A percentile compares a stretch with the other conserved stretches of the same genome.
phyloP scores from a whole-genome alignment of 257 asterid genomes.

The Penstemon davidsonii region DNA sequence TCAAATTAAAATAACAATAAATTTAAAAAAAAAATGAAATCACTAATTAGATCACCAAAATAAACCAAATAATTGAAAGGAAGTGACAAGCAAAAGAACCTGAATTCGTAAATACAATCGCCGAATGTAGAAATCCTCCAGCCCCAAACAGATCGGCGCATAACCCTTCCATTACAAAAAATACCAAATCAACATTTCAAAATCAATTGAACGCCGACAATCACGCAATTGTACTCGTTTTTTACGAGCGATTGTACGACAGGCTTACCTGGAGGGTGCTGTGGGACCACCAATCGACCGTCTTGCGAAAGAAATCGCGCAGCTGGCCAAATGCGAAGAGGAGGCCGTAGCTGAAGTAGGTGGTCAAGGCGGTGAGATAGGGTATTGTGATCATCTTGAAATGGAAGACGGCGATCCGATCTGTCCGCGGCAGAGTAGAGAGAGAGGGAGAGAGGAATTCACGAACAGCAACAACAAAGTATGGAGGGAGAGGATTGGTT shows the following conservation, averaged over 20 bases:
- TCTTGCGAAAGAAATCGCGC: slow-evolving; percentile 81
- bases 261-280: slow-evolving; percentile 68
- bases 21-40: neutral
- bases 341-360: slow-evolving; percentile 94
- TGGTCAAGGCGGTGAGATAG: slow-evolving; percentile 87
- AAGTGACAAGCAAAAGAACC: slow-evolving; percentile 38
- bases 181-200: slow-evolving; percentile 17
- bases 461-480: no score
- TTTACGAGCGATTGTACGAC: neutral
- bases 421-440: slow-evolving; percentile 34
- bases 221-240: neutral
- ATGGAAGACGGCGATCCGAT: slow-evolving; percentile 41
- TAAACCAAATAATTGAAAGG: neutral
- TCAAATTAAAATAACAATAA: neutral
- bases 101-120: slow-evolving; percentile 86
- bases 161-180: slow-evolving; percentile 63
- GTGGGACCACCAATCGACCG: slow-evolving; percentile 69
- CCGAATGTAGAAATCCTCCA: slow-evolving; percentile 95
- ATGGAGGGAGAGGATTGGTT: slow-evolving; percentile 32
- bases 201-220: slow-evolving; percentile 7
- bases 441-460: slow-evolving; percentile 29
- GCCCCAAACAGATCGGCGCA: slow-evolving; percentile 98
- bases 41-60: slow-evolving; percentile 2
- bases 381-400: slow-evolving; percentile 84
- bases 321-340: slow-evolving; percentile 94